A percentile compares a stretch with the other conserved stretches of the same genome.
Evolutionary conservation across 495 filamentous ascomycete genomes (phyloP).

Genomic region (Echria macrotheca): DNA sequence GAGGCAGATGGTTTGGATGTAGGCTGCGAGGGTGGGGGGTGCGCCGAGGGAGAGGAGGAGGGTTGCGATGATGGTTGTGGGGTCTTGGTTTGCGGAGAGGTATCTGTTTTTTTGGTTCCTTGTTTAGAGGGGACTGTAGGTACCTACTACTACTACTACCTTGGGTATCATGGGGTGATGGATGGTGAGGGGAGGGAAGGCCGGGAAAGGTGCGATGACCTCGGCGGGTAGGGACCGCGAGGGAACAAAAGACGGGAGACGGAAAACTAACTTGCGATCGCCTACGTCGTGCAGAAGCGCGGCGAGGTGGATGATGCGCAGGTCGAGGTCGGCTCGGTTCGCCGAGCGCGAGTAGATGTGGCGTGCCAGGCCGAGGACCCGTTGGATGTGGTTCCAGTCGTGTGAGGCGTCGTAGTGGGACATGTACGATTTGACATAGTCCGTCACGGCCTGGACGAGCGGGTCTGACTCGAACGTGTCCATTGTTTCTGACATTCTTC

Average conservation of each 20-base stretch:
- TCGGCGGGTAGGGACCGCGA: not conserved
- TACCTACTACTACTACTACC: too few species aligned
- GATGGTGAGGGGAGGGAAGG: not conserved
- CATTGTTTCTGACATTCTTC: conserved; percentile 11
- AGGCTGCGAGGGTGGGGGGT: conserved; percentile 47
- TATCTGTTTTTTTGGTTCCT: conserved; percentile 38
- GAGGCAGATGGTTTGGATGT: conserved; percentile 62
- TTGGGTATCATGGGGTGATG: not conserved
- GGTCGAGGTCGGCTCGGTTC: conserved; percentile 37
- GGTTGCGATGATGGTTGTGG: conserved; percentile 48
- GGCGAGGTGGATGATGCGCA: conserved; percentile 58
- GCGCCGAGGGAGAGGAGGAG: conserved; percentile 56
- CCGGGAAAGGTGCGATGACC: not conserved
- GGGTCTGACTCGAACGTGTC: conserved; percentile 28
- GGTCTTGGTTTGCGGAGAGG: conserved; percentile 44
- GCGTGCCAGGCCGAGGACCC: conserved; percentile 69
- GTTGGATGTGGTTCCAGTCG: conserved; percentile 74
- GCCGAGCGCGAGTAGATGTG: conserved; percentile 50
- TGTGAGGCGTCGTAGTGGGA: conserved; percentile 76
- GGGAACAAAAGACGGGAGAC: too few species aligned
- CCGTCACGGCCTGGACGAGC: conserved; percentile 45
- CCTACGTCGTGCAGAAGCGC: conserved; percentile 84
- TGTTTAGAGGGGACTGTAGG: not conserved
- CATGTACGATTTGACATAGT: conserved; percentile 69
- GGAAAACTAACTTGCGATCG: conserved; percentile 57